These are phyloP conservation scores for Neurospora sp. DNA, from an alignment of 495 filamentous ascomycete species.

Conservation along the genomic window DNA sequence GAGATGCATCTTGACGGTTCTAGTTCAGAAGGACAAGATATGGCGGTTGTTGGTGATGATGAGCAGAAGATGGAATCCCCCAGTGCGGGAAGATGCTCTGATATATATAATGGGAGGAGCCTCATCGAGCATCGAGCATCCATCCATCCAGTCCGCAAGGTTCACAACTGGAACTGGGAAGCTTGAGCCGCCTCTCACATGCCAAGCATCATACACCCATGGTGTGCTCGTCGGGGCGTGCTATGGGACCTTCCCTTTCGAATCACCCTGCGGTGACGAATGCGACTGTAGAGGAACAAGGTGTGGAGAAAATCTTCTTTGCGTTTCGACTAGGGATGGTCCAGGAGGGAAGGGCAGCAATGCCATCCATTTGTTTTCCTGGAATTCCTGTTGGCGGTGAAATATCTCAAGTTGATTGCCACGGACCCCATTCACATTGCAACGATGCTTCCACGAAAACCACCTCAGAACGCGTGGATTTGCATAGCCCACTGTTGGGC, in stretches of 20 bases:
- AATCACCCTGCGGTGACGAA: background rate
- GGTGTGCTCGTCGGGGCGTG: background rate
- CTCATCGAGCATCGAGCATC: background rate
- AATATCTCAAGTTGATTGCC: background rate
- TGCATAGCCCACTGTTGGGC: background rate
- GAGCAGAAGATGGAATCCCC: background rate
- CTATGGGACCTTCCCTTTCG: background rate
- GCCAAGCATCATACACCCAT: background rate
- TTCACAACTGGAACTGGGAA: background rate
- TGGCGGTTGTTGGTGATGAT: background rate
- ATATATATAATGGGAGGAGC: background rate
- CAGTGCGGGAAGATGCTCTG: background rate
- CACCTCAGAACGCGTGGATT: background rate
- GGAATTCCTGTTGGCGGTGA: background rate
- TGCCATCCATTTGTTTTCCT: background rate
- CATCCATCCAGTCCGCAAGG: background rate
- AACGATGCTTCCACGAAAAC: background rate
- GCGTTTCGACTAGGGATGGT: background rate
- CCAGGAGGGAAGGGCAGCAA: background rate
- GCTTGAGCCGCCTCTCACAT: background rate
- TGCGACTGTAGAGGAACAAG: background rate
- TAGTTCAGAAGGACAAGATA: background rate
- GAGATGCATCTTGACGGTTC: slow-evolving; percentile 10
- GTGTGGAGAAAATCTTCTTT: background rate
- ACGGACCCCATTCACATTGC: background rate